These are phyloP conservation scores for Lodderomyces parapsilosis DNA, from an alignment of 1,139 yeast species.

Conservation along the genomic window DNA sequence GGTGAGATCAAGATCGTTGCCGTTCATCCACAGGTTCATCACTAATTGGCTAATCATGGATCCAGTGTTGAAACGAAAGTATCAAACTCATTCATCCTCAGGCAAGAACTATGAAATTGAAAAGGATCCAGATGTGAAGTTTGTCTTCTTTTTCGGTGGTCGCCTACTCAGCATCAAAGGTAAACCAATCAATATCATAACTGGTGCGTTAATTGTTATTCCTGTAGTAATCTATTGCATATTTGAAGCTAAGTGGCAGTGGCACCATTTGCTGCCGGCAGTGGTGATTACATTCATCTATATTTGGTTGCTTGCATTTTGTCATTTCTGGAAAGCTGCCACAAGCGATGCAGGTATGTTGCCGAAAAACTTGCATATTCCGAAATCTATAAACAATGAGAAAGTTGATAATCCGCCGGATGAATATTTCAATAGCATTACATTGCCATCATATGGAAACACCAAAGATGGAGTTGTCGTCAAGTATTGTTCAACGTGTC, in stretches of 20 bases:
- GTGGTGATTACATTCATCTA: conserved; percentile 59
- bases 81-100: conserved; percentile 9
- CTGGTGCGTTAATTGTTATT: conserved; percentile 34
- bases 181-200: conserved; percentile 33
- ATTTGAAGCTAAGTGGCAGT: conserved; percentile 52
- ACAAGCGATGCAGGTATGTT: conserved; percentile 69
- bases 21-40: conserved; percentile 23
- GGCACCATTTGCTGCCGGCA: conserved; percentile 59
- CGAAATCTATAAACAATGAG: conserved; percentile 22
- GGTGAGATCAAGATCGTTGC: conserved; percentile 4
- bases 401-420: conserved; percentile 39
- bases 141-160: conserved; percentile 63
- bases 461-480: conserved; percentile 34
- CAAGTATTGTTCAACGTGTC: conserved; percentile 46
- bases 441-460: conserved; percentile 46
- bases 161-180: conserved; percentile 47
- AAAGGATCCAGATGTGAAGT: conserved; percentile 27
- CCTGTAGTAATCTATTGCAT: conserved; percentile 51
- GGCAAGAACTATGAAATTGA: conserved; percentile 36
- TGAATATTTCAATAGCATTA: conserved; percentile 59
- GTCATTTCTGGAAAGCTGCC: conserved; percentile 54
- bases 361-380: conserved; percentile 67
- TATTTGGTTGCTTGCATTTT: conserved; percentile 48
- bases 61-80: conserved; percentile 22
- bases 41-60: conserved; percentile 48